phyloP scores from a whole-genome alignment of 306 rosid genomes.

The Trifolium pratense region DNA sequence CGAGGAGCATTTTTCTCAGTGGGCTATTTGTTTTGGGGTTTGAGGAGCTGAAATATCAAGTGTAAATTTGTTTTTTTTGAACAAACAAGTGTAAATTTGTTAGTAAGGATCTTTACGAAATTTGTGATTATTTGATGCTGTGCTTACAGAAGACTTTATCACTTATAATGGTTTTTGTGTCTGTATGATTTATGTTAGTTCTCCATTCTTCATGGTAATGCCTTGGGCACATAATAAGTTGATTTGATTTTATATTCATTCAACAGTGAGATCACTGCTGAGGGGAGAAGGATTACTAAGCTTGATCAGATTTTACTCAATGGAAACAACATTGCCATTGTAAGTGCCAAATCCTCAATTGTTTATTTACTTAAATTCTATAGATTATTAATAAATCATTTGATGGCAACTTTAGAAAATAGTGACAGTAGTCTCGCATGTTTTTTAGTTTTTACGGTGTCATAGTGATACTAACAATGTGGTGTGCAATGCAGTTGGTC shows the following conservation, averaged over 20 bases:
- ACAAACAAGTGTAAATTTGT: conserved; percentile 16
- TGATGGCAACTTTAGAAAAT: neutral
- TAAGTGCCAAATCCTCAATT: conserved; percentile 61
- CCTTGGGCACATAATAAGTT: conserved; percentile 16
- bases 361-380: neutral
- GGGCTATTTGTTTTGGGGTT: conserved; percentile 4
- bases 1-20: conserved; percentile 15
- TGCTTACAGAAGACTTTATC: neutral
- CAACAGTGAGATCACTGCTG: conserved; percentile 86
- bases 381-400: neutral
- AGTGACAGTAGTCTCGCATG: conserved; percentile 1
- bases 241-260: conserved; percentile 40
- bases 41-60: conserved; percentile 14
- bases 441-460: neutral
- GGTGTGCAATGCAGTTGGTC: conserved; percentile 66
- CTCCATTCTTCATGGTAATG: neutral
- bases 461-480: conserved; percentile 27
- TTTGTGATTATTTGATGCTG: conserved; percentile 21
- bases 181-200: conserved; percentile 35
- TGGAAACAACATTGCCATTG: conserved; percentile 99
- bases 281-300: conserved; percentile 97
- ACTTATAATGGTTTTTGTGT: conserved; percentile 4
- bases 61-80: conserved; percentile 29
- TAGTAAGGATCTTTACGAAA: neutral
- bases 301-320: conserved; percentile 95